Evolutionary conservation across 306 rosid genomes (phyloP).

Genomic region (Cicer yamashitae): DNA sequence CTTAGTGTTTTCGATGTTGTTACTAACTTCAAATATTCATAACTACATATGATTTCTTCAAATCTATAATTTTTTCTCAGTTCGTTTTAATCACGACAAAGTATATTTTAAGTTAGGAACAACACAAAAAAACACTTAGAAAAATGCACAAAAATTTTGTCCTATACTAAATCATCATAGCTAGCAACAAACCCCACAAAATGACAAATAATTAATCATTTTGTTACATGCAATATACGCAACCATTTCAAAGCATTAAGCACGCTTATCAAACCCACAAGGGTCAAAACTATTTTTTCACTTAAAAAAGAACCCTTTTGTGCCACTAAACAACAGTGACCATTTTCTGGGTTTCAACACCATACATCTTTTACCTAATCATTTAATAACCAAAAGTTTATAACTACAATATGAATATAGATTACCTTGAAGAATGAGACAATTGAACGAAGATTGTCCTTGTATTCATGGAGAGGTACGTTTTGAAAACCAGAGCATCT

Average conservation of each 20-base stretch:
- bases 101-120: too few species aligned
- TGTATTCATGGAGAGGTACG: conserved; percentile 76
- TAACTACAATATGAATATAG: background rate
- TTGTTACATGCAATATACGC: conserved; percentile 32
- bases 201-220: conserved; percentile 46
- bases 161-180: background rate
- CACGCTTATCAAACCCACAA: conserved; percentile 44
- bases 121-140: too few species aligned
- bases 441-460: conserved; percentile 64
- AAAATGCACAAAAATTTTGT: too few species aligned
- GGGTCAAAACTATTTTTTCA: conserved; percentile 8
- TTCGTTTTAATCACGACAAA: too few species aligned
- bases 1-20: too few species aligned
- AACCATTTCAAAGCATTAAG: conserved; percentile 13
- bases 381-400: conserved; percentile 2
- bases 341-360: conserved; percentile 39
- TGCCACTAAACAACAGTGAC: conserved; percentile 40
- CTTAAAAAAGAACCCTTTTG: background rate
- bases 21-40: too few species aligned
- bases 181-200: conserved; percentile 41
- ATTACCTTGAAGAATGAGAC: conserved; percentile 78
- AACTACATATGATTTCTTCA: too few species aligned
- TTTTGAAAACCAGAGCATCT: conserved; percentile 75
- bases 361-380: conserved; percentile 8
- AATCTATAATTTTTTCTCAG: too few species aligned